Evolutionary conservation across 73 alveolate genomes (phyloP), one percentile per base, ranked within the genome.

Genomic region (Paramecium sexaurelia): DNA sequence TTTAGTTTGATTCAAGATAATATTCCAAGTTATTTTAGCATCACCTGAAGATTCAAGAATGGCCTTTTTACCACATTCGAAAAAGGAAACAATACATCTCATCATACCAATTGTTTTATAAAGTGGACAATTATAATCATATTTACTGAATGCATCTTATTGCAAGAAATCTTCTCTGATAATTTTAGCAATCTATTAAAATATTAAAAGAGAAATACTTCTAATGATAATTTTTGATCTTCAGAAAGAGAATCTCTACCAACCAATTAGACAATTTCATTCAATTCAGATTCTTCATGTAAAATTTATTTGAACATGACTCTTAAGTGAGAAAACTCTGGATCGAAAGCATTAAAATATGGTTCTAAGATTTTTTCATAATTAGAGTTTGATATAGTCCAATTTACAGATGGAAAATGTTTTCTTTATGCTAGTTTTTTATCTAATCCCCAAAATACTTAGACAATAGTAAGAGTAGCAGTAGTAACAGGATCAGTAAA

Each of bases 401-500:
- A 98, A 95, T 98, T 98, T 39, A 98, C 99, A 9, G 99, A 92
- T 36, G 99, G 99, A 98, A 98, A 98, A 95, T 98, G 99, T 95
- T 98, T 98, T 93, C 99, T 97, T 92, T 98, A 98, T 20, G 99
- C 99, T 85, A 98, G 96, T 94, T 98, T 98, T 96, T 98, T 98
- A 92, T 97, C 99, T 35, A 97, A 92, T 7, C 99, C 99, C 99
- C 99, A 97, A 89, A 97, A 97, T 95, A 97, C 99, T 91, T 98
- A 99, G 92, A 98, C 99, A 93, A 98, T 98, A 85, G 96, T 85
- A 33, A 98, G 97, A 29, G 99, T 98, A 5, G 99, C 94, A 11
- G 99, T 94, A 9, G 99, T 98, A 92, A 98, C 99, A 35, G 99
- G 99, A 94, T 98, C 99, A n/a, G 99, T 95, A 96, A 98, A 98